Percentiles rank a stretch among this genome's conserved stretches.
Evolutionary conservation across 352 stramenopile genomes (phyloP).

Genomic region (Phytophthora meadii): DNA sequence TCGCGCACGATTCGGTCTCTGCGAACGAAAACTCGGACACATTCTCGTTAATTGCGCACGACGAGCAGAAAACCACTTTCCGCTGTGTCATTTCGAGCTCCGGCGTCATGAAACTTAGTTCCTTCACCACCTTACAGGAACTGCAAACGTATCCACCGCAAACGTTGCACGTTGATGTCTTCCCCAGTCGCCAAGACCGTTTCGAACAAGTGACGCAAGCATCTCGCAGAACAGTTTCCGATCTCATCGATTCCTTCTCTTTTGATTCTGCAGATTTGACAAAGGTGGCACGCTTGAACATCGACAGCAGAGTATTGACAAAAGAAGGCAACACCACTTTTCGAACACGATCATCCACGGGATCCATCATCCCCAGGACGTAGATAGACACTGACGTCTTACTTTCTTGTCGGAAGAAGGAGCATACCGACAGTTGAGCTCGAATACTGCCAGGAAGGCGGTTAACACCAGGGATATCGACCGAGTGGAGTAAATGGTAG

Average conservation of each 20-base stretch:
- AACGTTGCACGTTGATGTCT: constrained; percentile 28
- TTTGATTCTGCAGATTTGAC: not conserved
- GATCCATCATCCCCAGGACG: constrained; percentile 30
- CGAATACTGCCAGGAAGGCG: constrained; percentile 29
- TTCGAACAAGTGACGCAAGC: constrained; percentile 19
- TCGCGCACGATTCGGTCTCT: constrained; percentile 3
- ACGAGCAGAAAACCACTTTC: constrained; percentile 47
- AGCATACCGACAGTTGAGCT: constrained; percentile 41
- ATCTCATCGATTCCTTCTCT: no score
- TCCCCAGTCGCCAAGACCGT: constrained; percentile 11
- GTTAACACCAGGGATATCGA: constrained; percentile 40
- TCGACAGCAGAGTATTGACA: constrained; percentile 30
- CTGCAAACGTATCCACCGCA: constrained; percentile 35
- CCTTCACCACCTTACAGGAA: constrained; percentile 26
- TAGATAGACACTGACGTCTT: constrained; percentile 31
- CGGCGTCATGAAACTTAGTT: constrained; percentile 41
- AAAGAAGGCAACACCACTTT: constrained; percentile 27
- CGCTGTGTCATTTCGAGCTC: constrained; percentile 38
- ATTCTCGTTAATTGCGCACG: constrained; percentile 15
- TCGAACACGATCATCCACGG: constrained; percentile 9
- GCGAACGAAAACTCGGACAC: constrained; percentile 7
- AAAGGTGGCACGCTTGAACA: constrained; percentile 19
- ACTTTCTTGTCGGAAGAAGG: constrained; percentile 37
- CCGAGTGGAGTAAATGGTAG: constrained; percentile 59
- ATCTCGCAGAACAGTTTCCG: not conserved